Percentiles rank a stretch among this genome's conserved stretches.
These are phyloP conservation scores for Morella rubra DNA, from an alignment of 306 rosid species.

Conservation along the genomic window DNA sequence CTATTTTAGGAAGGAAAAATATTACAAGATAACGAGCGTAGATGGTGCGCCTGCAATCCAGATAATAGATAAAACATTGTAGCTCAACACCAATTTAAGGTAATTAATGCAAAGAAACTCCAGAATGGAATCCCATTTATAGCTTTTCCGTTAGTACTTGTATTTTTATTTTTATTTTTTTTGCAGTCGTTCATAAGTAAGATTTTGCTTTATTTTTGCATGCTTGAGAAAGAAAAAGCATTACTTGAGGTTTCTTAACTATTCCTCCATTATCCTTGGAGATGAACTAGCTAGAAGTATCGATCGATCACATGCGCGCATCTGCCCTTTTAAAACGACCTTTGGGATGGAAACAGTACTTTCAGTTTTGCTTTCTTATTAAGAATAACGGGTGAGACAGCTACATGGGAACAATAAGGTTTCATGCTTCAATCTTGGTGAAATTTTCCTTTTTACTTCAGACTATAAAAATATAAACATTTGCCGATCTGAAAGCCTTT, in stretches of 20 bases:
- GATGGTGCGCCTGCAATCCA: background rate
- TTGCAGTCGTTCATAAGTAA: background rate
- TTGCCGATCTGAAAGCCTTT: too few species aligned
- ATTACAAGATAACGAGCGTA: too few species aligned
- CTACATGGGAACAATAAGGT: constrained; percentile 30
- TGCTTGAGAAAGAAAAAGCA: constrained; percentile 23
- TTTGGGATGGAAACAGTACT: constrained; percentile 1
- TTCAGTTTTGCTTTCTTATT: constrained; percentile 23
- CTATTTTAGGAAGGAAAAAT: too few species aligned
- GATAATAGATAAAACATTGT: too few species aligned
- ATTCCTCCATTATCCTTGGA: constrained; percentile 4
- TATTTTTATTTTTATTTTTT: too few species aligned
- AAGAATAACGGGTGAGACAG: constrained; percentile 48
- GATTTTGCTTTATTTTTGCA: background rate
- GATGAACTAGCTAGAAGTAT: background rate
- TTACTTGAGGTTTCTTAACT: constrained; percentile 29
- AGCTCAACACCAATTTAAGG: too few species aligned
- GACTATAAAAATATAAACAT: background rate
- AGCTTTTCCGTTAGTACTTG: background rate
- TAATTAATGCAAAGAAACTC: too few species aligned
- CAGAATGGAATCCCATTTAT: background rate
- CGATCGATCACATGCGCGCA: background rate
- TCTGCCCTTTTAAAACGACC: constrained; percentile 22
- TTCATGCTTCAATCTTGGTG: constrained; percentile 4
- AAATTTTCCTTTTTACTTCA: background rate